Evolutionary conservation across 1,284 basidiomycete species (phyloP), one percentile per base, ranked within the genome.

Genomic region (Gomphus bonarii): DNA sequence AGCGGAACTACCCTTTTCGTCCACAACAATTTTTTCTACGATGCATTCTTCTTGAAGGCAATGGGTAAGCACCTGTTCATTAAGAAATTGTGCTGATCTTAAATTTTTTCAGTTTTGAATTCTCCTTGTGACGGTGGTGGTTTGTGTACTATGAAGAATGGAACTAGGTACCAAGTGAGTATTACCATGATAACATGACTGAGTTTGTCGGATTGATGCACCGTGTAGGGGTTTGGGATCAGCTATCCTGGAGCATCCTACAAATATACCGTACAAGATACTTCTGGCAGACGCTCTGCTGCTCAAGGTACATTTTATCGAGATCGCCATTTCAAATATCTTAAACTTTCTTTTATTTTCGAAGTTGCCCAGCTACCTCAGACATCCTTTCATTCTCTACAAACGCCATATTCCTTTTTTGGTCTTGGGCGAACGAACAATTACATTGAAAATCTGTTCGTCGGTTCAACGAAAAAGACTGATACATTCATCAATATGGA

Each of bases 361-460:
- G 20, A 2, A 91, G 93, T 95, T 31, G 86, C 85, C 1, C 97
- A 99, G 70, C 81, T 97, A 4, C 86, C 95, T 1, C 94, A 97
- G 68, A 91, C 91, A 1, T 81, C 86, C 0, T 98, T 98, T 66
- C 88, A 95, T 52, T 77, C 94, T 9, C 80, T 99, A 10, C 80
- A 86, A 52, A 88, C 91, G 1, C 95, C 97, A 0, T 97, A 97
- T 67, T 83, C 91, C 2, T 97, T 95, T 78, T 92, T 99, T 66
- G 97, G 97, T 0, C 83, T 99, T 2, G 97, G 97, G 0, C 82
- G 97, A 46, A 99, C 95, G n/a, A 99, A 99, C 73, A 99, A 99
- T 70, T 99, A 99, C 72, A 92, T 99, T 65, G 97, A 99, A 75
- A 95, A 94, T 67, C 78, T 97, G 3, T 93, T 94, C 67, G 88